Base-by-base conservation (phyloP, 106 monocot genomes). In the Dactylorhiza incarnata region DNA sequence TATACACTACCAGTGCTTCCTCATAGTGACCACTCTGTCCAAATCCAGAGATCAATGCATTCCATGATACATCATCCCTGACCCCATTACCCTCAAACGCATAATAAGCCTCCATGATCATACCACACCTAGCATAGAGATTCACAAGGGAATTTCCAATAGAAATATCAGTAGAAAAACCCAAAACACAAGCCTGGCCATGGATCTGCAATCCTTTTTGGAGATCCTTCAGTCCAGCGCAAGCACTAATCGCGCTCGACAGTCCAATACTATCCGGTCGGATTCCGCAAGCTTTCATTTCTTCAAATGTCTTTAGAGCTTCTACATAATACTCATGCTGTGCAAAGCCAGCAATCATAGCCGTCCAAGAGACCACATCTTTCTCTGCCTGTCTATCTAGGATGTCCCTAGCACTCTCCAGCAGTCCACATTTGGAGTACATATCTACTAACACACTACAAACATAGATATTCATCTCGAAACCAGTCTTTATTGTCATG, bases 361-460 rank as follows among this genome's bases (percentile, higher is more conserved):
- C 85, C 26, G 95, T 95, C 95, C 95, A 95, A 3, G 91, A 85
- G 74, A 89, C 92, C 17, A 95, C 87, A 83, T 92, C 95, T 73
- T 85, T 81, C 70, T 87, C 87, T 2, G 61, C 71, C 11, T 83
- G 45, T 55, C 81, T 84, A 37, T 73, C 72, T 75, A 95, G 89
- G 46, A 92, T 86, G 49, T 76, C 53, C 66, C 81, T 85, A 26
- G 92, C 91, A 43, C 71, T 78, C 14, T 72, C 49, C 25, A 95
- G 20, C 14, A 73, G 67, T n/a, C 95, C 95, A 78, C 83, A 86
- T 81, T 95, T 95, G 20, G 86, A 82, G 77, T 95, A 95, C 89
- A 95, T 89, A 83, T 95, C 95, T 56, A 95, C 84, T 45, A 95
- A 77, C 24, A 89, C 82, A 61, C 91, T 89, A 74, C 82, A 78